Evolutionary conservation across 352 stramenopile genomes (phyloP).

Genomic region (Phytophthora syringae): DNA sequence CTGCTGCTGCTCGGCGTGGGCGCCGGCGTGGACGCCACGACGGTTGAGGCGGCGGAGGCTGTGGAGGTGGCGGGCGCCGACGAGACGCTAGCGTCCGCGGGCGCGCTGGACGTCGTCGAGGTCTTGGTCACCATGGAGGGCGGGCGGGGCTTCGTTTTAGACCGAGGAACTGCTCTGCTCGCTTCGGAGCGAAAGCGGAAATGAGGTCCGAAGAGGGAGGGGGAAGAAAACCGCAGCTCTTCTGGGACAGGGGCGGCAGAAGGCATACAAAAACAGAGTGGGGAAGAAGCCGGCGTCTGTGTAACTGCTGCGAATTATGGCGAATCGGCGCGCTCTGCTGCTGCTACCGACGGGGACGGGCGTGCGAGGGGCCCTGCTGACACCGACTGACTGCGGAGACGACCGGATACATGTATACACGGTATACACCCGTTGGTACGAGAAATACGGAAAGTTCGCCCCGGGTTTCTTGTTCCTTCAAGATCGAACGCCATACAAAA

Average conservation of each 20-base stretch:
- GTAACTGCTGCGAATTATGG: conserved; percentile 42
- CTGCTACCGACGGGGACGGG: background rate
- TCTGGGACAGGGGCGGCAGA: conserved; percentile 39
- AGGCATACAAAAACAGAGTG: conserved; percentile 38
- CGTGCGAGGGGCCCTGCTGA: background rate
- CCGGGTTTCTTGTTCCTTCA: conserved; percentile 9
- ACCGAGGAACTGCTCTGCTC: conserved; percentile 64
- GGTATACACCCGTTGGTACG: background rate
- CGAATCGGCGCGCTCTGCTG: conserved; percentile 28
- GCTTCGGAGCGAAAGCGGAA: conserved; percentile 59
- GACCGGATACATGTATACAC: background rate
- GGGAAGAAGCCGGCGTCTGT: conserved; percentile 33
- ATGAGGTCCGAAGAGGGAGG: conserved; percentile 31
- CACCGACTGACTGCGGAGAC: background rate
- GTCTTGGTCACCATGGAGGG: conserved; percentile 49
- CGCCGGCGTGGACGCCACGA: conserved; percentile 26
- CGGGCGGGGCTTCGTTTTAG: conserved; percentile 59
- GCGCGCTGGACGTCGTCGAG: conserved; percentile 34
- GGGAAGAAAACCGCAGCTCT: conserved; percentile 43
- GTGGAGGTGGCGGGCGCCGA: conserved; percentile 38
- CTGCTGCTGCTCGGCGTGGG: conserved; percentile 17
- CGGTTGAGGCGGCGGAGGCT: conserved; percentile 33
- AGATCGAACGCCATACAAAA: conserved; percentile 16
- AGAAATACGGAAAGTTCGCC: conserved; percentile 23
- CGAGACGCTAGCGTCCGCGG: conserved; percentile 35